Evolutionary conservation across 2,329 filamentous ascomycete species (phyloP), one percentile per base, ranked within the genome.

Genomic region (Colletotrichum musicola): DNA sequence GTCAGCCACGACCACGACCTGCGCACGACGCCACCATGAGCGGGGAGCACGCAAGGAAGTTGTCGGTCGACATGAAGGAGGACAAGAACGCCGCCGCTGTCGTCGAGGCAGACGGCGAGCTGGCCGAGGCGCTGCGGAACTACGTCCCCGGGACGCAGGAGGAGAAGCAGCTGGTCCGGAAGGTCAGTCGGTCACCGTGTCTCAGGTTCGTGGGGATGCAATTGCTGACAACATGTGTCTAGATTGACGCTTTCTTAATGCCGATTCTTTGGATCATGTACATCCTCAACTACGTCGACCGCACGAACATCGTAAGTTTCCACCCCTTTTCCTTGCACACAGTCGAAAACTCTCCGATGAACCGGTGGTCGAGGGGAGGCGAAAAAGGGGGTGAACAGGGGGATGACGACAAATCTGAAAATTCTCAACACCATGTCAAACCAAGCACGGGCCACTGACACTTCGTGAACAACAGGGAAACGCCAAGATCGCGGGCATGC

Each of bases 401-500:
- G 30, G 38, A 62, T n/a, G 51, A 30, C 13, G 49, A 30, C 25
- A 16, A 10, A 3, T 4, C 16, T 6, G n/a, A 44, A 56, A 35
- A 6, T 20, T 46, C n/a, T 35, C 51, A 35, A 35, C 7, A 35
- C 30, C 6, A 35, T 10, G 13, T 35, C 16, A n/a, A 14, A 42
- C 16, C 22, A 57, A 35, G 7, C 6, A 55, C 62, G 22, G 55
- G 3, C 55, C 35, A 35, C 55, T 68, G 30, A 68, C 49, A 16
- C 7, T 4, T 14, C 30, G 6, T 16, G 27, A 53, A 30, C 9
- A 3, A 13, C 22, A 74, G 72, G 85, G 84, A 38, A 86, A 86
- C 64, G 84, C 85, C 20, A 85, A 83, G 73, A 81, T 85, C 55
- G 84, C 83, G 4, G 84, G 84, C 13, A 86, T 86, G 84, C 77